Base-by-base conservation (phyloP, 2,329 filamentous ascomycete species). In the Cytospora paraplurivora region DNA sequence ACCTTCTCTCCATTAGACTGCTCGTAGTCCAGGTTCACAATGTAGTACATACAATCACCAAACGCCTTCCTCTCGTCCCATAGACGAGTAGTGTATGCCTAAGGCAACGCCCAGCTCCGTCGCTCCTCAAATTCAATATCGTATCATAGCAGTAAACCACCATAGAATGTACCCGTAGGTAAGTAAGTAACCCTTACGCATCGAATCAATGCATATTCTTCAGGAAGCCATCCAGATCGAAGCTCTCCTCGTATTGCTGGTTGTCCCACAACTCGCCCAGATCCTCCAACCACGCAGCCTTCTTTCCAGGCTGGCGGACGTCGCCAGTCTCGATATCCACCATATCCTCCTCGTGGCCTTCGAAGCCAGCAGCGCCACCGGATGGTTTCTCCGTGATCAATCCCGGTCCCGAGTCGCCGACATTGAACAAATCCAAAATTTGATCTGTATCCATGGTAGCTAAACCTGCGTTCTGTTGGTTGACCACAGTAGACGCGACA, bases 371-470 rank as follows among this genome's bases (percentile, higher is more conserved):
- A 59, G 84, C 81, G 41, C 51, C 58, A 35, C 62, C 62, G 2
- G 62, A 55, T 1, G 85, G 79, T 70, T 88, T 87, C 64, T 88
- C 85, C 0, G 84, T 79, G 67, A 89, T 82, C 7, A 89, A 81
- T 47, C 80, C 85, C 4, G 90, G 88, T 50, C 88, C 90, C 35
- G 88, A 84, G 69, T 96, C 92, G 61, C 91, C 90, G 8, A 99
- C 82, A 70, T 90, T 98, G 82, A 99, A 99, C 54, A 99, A 85
- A 72, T 99, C 95, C 3, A 99, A 85, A 65, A 99, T 96, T 76
- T 99, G 93, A 72, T 98, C 95, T 47, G 96, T 99, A 76, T 98
- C 94, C 95, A 99, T 99, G 15, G 93, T 96, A 56, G 82, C 89
- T 1, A 99, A 79, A 1, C 95, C 95, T 1, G 95, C 94, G 71